Evolutionary conservation across 2,329 filamentous ascomycete genomes (phyloP).

Genomic region (Fusarium equiseti): DNA sequence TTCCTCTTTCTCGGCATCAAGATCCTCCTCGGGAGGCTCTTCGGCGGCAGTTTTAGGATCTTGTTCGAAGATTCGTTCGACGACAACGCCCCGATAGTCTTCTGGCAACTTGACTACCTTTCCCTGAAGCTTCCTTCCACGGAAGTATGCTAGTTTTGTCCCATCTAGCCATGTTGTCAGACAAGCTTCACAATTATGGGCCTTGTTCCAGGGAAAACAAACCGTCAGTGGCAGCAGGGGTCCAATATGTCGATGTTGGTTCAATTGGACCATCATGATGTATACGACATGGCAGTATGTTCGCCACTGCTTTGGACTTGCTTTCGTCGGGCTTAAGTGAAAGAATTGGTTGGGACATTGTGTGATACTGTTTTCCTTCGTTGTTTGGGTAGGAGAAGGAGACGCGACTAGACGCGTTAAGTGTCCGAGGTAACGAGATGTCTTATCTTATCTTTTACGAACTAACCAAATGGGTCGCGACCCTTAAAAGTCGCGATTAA

Average conservation of each 20-base stretch:
- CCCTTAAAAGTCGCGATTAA: background rate
- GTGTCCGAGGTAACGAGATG: background rate
- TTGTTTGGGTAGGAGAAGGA: conserved; percentile 3
- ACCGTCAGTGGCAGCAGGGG: conserved; percentile 64
- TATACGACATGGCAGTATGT: conserved; percentile 84
- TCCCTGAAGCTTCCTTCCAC: conserved; percentile 83
- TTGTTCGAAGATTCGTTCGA: conserved; percentile 55
- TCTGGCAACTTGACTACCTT: conserved; percentile 74
- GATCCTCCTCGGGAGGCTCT: conserved; percentile 56
- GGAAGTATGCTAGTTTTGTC: conserved; percentile 73
- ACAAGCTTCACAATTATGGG: background rate
- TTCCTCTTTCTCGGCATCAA: conserved; percentile 56
- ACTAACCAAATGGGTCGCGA: background rate
- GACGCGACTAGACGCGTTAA: conserved; percentile 47
- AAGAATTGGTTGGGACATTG: conserved; percentile 60
- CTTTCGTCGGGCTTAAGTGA: conserved; percentile 49
- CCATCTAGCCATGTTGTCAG: conserved; percentile 56
- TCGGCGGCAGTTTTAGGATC: conserved; percentile 52
- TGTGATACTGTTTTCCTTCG: conserved; percentile 8
- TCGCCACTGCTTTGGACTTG: conserved; percentile 63
- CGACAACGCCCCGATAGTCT: conserved; percentile 76
- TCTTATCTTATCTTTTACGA: conserved; percentile 31
- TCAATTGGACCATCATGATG: conserved; percentile 81
- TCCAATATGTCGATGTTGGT: conserved; percentile 76
- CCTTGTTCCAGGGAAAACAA: conserved; percentile 38